Base-by-base conservation (phyloP, 352 stramenopile genomes). In the Pythium phragmitis region DNA sequence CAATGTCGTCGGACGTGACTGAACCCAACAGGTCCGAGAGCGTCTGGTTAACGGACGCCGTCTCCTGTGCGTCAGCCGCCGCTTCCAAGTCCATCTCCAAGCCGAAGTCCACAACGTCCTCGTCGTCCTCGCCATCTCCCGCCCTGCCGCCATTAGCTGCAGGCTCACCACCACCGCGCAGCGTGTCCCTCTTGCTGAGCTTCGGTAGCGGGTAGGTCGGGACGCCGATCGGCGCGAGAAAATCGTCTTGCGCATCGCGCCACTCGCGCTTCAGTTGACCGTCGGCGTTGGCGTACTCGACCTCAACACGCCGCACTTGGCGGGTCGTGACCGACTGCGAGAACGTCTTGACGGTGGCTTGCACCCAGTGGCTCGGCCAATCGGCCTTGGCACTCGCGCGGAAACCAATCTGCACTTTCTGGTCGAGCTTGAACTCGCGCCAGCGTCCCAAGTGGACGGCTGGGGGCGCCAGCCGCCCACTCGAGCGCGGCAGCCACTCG, bases 401-500 rank as follows among this genome's bases (percentile, higher is more conserved):
- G 17, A 72, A 65, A 1, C 62, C 71, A 39, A 75, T 62, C 53
- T 72, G 58, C 48, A 75, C 53, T 4, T 39, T 2, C 7, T 68
- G 51, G 8, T 52, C 33, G 16, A 33, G 9, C 14, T 47, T 8
- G 16, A 79, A 73, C 9, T 64, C 51, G 2, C 72, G 65, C 72
- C 72, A 79, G 21, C 66, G 33, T 0, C 61, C 60, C 16, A 71
- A 57, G 36, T 74, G 63, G 16, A 85, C 95, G 23, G 87, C 73
- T 69, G 96, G 93, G 0, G 88, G 87, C 28, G 89, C 80, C 26
- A 98, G 76, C 8, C 91, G 75, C 23, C 76, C 69, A 13, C 87
- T 97, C 68, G 89, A 74, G 43, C 73, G 80, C 7, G 75, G 48
- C 42, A 98, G 77, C 87, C 87, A 97, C 78, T 98, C 94, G 76